These are phyloP conservation scores for Boechera stricta DNA, from an alignment of 345 rosid species.

Conservation along the genomic window DNA sequence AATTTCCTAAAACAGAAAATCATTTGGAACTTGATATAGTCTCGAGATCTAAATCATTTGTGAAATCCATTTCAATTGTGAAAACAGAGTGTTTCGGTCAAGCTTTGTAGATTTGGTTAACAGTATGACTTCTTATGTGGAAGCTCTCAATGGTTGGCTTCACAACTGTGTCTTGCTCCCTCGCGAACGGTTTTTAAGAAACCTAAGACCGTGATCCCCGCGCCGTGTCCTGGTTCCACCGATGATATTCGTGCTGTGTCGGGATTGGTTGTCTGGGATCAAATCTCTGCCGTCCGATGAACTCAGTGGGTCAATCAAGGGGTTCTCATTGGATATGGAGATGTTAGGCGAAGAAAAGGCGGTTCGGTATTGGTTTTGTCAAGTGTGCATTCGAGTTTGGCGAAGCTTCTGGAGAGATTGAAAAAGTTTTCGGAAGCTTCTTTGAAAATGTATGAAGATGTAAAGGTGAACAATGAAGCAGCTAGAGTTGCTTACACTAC, in stretches of 20 bases:
- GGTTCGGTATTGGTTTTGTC: slow-evolving; percentile 52
- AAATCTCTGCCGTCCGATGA: slow-evolving; percentile 71
- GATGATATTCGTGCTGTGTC: slow-evolving; percentile 76
- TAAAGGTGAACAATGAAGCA: slow-evolving; percentile 66
- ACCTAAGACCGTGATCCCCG: slow-evolving; percentile 72
- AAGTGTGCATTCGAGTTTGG: slow-evolving; percentile 67
- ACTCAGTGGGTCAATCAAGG: slow-evolving; percentile 63
- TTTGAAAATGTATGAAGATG: slow-evolving; percentile 87
- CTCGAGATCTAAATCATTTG: too few species aligned
- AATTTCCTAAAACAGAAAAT: not conserved
- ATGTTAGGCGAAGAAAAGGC: slow-evolving; percentile 56
- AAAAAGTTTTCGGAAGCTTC: slow-evolving; percentile 87
- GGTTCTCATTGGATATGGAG: slow-evolving; percentile 60
- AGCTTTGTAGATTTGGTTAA: slow-evolving; percentile 82
- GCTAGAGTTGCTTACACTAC: slow-evolving; percentile 60
- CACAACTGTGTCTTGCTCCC: slow-evolving; percentile 78
- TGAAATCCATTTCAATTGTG: too few species aligned
- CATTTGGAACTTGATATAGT: not conserved
- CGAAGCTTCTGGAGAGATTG: slow-evolving; percentile 76
- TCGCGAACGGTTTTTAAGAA: slow-evolving; percentile 63
- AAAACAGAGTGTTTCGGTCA: slow-evolving; percentile 75
- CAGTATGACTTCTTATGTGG: slow-evolving; percentile 68
- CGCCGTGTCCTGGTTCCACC: slow-evolving; percentile 77
- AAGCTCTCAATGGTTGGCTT: slow-evolving; percentile 83
- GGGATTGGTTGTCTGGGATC: slow-evolving; percentile 80